phyloP scores from a whole-genome alignment of 352 stramenopile genomes.

The Blastocystis sp. region DNA sequence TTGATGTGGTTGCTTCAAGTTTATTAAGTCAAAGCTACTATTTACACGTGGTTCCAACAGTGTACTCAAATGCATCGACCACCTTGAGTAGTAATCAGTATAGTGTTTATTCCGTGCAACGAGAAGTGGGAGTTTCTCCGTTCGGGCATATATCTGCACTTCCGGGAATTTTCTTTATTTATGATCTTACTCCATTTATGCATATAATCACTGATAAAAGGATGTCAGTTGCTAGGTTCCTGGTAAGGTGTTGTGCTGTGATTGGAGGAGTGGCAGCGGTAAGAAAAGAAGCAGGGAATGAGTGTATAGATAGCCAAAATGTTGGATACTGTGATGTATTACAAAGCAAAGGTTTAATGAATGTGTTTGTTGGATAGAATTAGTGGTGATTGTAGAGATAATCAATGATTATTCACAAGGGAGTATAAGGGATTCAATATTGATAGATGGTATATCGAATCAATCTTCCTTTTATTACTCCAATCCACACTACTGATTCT shows the following conservation, averaged over 20 bases:
- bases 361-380: conserved; percentile 1
- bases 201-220: conserved; percentile 76
- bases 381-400: background rate
- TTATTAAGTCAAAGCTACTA: conserved; percentile 76
- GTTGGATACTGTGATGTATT: conserved; percentile 71
- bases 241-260: conserved; percentile 80
- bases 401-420: too few species aligned
- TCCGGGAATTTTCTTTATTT: conserved; percentile 85
- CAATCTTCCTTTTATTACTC: background rate
- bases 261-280: conserved; percentile 80
- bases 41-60: conserved; percentile 79
- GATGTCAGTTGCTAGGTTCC: conserved; percentile 77
- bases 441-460: background rate
- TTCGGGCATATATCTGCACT: conserved; percentile 71
- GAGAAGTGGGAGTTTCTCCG: conserved; percentile 58
- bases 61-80: conserved; percentile 70
- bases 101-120: conserved; percentile 43
- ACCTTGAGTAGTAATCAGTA: conserved; percentile 34
- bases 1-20: background rate
- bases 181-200: conserved; percentile 85
- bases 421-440: too few species aligned
- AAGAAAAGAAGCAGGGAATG: conserved; percentile 1
- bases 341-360: conserved; percentile 49
- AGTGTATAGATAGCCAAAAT: conserved; percentile 48
- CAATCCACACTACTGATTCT: background rate